A percentile compares a stretch with the other conserved stretches of the same genome.
Evolutionary conservation across 306 rosid genomes (phyloP).

Genomic region (Vachellia collinsii): DNA sequence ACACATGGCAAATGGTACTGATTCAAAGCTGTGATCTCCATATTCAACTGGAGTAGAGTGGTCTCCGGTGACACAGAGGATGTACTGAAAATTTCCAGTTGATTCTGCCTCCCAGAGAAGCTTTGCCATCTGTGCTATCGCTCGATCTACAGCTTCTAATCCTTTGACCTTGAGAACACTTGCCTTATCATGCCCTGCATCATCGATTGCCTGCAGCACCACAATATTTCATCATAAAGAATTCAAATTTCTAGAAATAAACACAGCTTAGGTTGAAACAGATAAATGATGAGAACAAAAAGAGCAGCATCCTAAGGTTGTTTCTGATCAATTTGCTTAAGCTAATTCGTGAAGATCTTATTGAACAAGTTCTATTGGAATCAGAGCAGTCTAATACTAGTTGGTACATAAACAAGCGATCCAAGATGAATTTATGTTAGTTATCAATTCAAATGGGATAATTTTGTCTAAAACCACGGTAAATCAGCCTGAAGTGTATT

Average conservation of each 20-base stretch:
- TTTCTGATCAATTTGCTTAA: not conserved
- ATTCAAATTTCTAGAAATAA: constrained; percentile 2
- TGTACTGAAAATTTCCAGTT: constrained; percentile 62
- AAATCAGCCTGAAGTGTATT: not conserved
- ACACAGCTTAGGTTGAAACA: constrained; percentile 1
- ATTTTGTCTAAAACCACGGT: not conserved
- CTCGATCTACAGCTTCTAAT: constrained; percentile 86
- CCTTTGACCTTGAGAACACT: constrained; percentile 80
- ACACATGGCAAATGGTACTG: constrained; percentile 82
- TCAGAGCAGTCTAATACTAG: not conserved
- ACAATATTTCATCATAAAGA: constrained; percentile 23
- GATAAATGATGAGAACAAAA: constrained; percentile 13
- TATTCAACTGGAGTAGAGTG: constrained; percentile 98
- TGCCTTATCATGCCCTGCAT: constrained; percentile 95
- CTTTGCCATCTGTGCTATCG: constrained; percentile 83
- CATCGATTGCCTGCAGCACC: constrained; percentile 86
- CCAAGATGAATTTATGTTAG: too few species aligned
- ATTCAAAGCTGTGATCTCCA: constrained; percentile 98
- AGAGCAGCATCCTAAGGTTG: not conserved
- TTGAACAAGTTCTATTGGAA: not conserved
- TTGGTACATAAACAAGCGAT: too few species aligned
- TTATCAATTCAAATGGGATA: not conserved
- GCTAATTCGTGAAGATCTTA: not conserved
- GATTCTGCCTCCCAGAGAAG: constrained; percentile 90
- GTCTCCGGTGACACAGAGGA: constrained; percentile 84